A percentile compares a stretch with the other conserved stretches of the same genome.
phyloP scores from a whole-genome alignment of 2,329 filamentous ascomycete species.

The Verticillium nubilum region DNA sequence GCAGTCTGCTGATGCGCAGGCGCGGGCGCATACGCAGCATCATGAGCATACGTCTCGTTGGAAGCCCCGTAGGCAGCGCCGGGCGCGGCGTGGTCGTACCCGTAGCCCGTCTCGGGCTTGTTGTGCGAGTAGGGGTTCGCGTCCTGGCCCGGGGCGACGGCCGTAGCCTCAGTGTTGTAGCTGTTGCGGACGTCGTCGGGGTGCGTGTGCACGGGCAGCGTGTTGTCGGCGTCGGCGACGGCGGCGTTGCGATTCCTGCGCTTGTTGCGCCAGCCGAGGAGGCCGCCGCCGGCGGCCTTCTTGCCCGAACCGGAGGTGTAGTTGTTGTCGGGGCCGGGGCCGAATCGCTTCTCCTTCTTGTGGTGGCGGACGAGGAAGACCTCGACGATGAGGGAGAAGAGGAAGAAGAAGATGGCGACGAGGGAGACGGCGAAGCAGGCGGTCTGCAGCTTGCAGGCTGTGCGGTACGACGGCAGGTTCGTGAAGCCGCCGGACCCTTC shows the following conservation, averaged over 20 bases:
- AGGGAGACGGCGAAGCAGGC: constrained; percentile 75
- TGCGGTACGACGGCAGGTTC: constrained; percentile 37
- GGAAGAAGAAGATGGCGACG: constrained; percentile 75
- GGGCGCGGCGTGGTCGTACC: not conserved
- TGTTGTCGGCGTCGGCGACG: constrained; percentile 20
- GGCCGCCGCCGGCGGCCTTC: constrained; percentile 15
- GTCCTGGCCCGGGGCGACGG: constrained; percentile 17
- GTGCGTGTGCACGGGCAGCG: constrained; percentile 32
- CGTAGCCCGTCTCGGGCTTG: constrained; percentile 12
- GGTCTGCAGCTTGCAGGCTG: constrained; percentile 68
- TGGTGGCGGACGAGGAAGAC: constrained; percentile 63
- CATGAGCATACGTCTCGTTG: not conserved
- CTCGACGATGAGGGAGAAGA: constrained; percentile 66
- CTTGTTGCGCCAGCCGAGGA: constrained; percentile 28
- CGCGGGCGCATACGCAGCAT: not conserved
- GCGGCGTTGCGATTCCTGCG: constrained; percentile 14
- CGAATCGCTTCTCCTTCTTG: constrained; percentile 68
- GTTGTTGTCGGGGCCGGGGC: constrained; percentile 40
- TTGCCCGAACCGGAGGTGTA: constrained; percentile 54
- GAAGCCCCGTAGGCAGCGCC: not conserved
- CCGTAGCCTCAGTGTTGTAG: constrained; percentile 31
- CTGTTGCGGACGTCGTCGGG: constrained; percentile 38
- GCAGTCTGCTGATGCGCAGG: not conserved
- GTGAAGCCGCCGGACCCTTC: constrained; percentile 43
- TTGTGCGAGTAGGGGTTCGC: constrained; percentile 14